phyloP scores from a whole-genome alignment of 2,329 filamentous ascomycete species.

The Xylariaceae sp. region DNA sequence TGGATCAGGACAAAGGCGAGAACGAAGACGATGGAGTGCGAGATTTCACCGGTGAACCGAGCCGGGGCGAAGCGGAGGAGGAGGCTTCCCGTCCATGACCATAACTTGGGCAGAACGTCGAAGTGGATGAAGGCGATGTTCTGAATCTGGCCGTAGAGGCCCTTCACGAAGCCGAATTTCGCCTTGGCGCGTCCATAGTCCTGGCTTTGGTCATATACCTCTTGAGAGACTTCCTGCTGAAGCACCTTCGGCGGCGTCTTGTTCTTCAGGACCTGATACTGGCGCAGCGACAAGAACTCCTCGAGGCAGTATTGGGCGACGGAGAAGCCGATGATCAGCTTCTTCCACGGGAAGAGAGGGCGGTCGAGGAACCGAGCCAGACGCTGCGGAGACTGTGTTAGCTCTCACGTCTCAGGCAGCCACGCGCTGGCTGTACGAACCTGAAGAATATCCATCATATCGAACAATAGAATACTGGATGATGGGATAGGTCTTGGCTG shows the following conservation, averaged over 20 bases:
- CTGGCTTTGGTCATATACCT: slow-evolving; percentile 92
- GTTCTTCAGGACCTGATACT: slow-evolving; percentile 79
- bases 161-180: slow-evolving; percentile 74
- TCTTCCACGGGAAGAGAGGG: slow-evolving; percentile 95
- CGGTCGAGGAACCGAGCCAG: slow-evolving; percentile 83
- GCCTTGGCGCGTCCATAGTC: slow-evolving; percentile 95
- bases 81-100: slow-evolving; percentile 70
- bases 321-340: slow-evolving; percentile 89
- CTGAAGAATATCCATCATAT: slow-evolving; percentile 28
- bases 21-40: slow-evolving; percentile 88
- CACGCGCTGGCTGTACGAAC: slow-evolving; percentile 14
- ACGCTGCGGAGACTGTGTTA: slow-evolving; percentile 38
- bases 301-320: slow-evolving; percentile 87
- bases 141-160: slow-evolving; percentile 79
- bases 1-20: slow-evolving; percentile 78
- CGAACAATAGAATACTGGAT: slow-evolving; percentile 8
- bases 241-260: slow-evolving; percentile 79
- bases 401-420: slow-evolving; percentile 1
- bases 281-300: slow-evolving; percentile 78
- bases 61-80: slow-evolving; percentile 67
- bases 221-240: slow-evolving; percentile 76
- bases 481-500: slow-evolving; percentile 9
- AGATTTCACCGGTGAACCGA: slow-evolving; percentile 83
- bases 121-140: slow-evolving; percentile 85
- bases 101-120: slow-evolving; percentile 85